Evolutionary conservation across 2,329 filamentous ascomycete species (phyloP), one percentile per base, ranked within the genome.

Genomic region (Penicillium vulpinum): DNA sequence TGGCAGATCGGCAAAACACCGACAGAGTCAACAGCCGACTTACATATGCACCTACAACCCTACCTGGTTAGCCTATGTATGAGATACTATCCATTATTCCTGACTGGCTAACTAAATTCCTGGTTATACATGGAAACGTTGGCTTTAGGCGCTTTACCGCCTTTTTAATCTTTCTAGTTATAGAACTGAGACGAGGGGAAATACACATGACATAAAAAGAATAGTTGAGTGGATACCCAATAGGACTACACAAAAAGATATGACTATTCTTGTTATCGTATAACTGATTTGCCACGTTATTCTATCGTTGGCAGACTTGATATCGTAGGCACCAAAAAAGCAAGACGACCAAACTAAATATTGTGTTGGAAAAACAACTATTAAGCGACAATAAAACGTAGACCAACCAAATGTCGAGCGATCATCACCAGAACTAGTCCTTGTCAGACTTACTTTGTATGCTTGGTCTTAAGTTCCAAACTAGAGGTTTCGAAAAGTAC

Each of bases 1-100:
- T 56, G 54, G 54, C 48, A 44, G 48, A 56, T 56, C 54, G 24
- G 48, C 54, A 43, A 46, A 46, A 35, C 28, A 51, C n/a, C 29
- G 49, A 51, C 28, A 26, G 21, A 51, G 48, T 29, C n/a, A 35
- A 50, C 16, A 28, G 22, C 36, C 18, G n/a, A 50, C 13, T 22
- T 33, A 33, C 44, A 46, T n/a, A 46, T 46, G 44, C 44, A 24
- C 21, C 44, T 46, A 46, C 21, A 13, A 21, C 16, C 15, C 18
- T 46, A 35, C 29, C 15, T 24, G 44, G 44, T 46, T 46, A 46
- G 29, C 44, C 29, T 24, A 9, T 31, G 13, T 24, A 9, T 31
- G 13, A 33, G 28, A 33, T 21, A 31, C 1, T 29, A 15, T 26
- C 18, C 10, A 6, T 2, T 16, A 35, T 16, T 35, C 8, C 13